Conservation (phyloP, 2,329 filamentous ascomycete species). For the Pseudofabraea citricarpa region DNA sequence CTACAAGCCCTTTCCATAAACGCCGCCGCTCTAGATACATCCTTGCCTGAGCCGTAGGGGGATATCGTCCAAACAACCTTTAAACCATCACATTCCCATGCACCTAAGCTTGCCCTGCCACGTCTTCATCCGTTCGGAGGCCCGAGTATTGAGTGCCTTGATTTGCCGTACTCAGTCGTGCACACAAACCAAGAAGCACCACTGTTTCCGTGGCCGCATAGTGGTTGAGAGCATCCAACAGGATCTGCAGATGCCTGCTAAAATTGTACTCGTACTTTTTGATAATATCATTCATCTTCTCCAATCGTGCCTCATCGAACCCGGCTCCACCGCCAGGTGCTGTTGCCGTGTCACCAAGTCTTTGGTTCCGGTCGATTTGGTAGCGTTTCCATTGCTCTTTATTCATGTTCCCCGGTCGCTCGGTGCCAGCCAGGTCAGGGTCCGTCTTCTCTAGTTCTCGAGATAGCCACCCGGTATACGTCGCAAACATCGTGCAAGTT, state of each 20-base stretch:
- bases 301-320: conserved; percentile 21
- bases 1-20: too few relatives aligned
- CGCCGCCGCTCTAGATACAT: too few relatives aligned
- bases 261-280: conserved; percentile 93
- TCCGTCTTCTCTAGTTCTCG: conserved; percentile 81
- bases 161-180: conserved; percentile 74
- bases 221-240: conserved; percentile 93
- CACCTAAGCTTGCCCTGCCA: conserved; percentile 13
- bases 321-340: conserved; percentile 9
- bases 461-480: conserved; percentile 81
- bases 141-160: conserved; percentile 67
- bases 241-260: conserved; percentile 82
- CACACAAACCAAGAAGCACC: conserved; percentile 83
- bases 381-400: conserved; percentile 56
- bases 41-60: too few relatives aligned
- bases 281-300: conserved; percentile 72
- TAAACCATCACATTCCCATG: conserved; percentile 2
- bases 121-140: conserved; percentile 53
- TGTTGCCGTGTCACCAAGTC: conserved; percentile 26
- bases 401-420: conserved; percentile 55
- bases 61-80: background rate
- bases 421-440: conserved; percentile 61
- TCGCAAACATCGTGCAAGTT: conserved; percentile 90
- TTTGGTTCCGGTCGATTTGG: conserved; percentile 42
- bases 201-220: conserved; percentile 97